These are phyloP conservation scores for Avena eriantha DNA, from an alignment of 176 grass and related monocot species.

Conservation along the genomic window DNA sequence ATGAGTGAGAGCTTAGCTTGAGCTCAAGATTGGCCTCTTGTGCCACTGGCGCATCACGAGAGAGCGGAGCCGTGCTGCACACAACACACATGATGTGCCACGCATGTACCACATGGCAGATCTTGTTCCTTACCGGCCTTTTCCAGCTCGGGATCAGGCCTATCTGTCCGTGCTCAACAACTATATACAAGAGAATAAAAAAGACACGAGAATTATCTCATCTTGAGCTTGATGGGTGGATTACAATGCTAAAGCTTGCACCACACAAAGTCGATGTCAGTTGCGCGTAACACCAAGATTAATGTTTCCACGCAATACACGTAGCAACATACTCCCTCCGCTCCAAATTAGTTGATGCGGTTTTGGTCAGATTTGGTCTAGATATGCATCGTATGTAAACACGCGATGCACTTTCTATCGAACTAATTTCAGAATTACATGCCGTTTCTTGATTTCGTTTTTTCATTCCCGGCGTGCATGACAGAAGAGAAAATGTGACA, in stretches of 20 bases:
- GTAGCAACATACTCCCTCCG: too few relatives aligned
- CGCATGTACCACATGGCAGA: not conserved
- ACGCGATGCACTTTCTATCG: too few relatives aligned
- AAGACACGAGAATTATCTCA: not conserved
- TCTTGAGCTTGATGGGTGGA: not conserved
- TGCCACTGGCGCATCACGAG: not conserved
- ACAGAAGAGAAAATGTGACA: not conserved
- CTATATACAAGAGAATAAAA: not conserved
- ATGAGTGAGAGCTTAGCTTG: not conserved
- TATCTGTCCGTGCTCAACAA: not conserved
- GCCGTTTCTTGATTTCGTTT: not conserved
- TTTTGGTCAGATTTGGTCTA: too few relatives aligned
- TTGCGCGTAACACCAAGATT: not conserved
- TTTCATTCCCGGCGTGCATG: not conserved
- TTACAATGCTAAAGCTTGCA: not conserved
- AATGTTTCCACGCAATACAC: not conserved
- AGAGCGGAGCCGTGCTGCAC: not conserved
- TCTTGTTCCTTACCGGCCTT: not conserved
- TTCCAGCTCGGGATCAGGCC: not conserved
- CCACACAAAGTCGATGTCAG: too few relatives aligned
- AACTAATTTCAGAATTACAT: too few relatives aligned
- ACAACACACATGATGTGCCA: not conserved
- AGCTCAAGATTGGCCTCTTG: not conserved
- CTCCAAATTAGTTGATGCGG: too few relatives aligned
- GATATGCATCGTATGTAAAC: too few relatives aligned